Conservation (phyloP, 2,329 filamentous ascomycete genomes). For the Aquanectria penicillioides region DNA sequence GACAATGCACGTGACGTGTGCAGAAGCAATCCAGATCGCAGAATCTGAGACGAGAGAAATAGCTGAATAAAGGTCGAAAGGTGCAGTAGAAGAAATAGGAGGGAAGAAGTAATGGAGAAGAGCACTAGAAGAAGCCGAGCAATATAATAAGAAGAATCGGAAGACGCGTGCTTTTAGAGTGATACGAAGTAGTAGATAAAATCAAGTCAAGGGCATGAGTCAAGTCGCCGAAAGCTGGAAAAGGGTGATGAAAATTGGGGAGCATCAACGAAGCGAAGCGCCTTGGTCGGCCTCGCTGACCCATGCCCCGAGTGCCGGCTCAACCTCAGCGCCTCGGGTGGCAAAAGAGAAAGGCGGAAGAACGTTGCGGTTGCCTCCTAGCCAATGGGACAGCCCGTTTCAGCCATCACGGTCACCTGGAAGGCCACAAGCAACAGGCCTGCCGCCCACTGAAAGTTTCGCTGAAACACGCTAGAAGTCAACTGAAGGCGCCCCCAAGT, state of each 20-base stretch:
- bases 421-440: neutral
- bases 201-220: neutral
- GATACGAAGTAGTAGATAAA: neutral
- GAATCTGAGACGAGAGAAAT: neutral
- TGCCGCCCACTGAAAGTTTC: neutral
- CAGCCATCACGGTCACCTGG: conserved; percentile 4
- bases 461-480: conserved; percentile 10
- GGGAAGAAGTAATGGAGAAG: no score
- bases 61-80: neutral
- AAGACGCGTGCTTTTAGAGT: neutral
- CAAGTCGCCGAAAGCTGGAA: no score
- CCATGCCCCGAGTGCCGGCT: neutral
- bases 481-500: neutral
- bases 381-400: conserved; percentile 12
- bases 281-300: neutral
- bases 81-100: no score
- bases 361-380: neutral
- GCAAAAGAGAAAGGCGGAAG: neutral
- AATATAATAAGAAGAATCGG: neutral
- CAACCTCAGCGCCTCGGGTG: conserved; percentile 14
- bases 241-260: neutral
- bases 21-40: no score
- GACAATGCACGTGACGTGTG: neutral
- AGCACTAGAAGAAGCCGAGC: neutral
- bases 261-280: neutral